A percentile compares a stretch with the other conserved stretches of the same genome.
phyloP scores from a whole-genome alignment of 169 alveolate genomes.

The Plasmodium billcollinsi region DNA sequence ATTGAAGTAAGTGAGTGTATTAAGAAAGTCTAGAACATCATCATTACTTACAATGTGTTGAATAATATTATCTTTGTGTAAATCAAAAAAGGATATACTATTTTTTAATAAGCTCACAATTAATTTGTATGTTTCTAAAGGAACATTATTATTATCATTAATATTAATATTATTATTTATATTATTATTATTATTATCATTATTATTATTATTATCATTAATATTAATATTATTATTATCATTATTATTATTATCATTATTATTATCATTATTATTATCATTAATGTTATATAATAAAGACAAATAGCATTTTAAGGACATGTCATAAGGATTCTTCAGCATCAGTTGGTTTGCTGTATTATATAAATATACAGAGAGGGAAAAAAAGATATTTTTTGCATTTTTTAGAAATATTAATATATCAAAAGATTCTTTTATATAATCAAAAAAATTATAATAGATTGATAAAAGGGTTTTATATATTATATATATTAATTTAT shows the following conservation, averaged over 20 bases:
- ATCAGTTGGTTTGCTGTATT: background rate
- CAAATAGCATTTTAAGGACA: too few relatives aligned
- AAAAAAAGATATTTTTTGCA: background rate
- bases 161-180: background rate
- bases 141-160: background rate
- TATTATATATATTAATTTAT: background rate
- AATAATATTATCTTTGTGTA: background rate
- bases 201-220: background rate
- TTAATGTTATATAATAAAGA: too few relatives aligned
- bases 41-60: background rate
- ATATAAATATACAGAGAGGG: background rate
- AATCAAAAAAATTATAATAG: slow-evolving; percentile 6
- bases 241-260: too few relatives aligned
- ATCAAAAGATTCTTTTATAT: background rate
- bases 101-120: background rate
- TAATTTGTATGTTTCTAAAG: background rate
- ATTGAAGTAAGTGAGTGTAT: background rate
- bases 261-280: too few relatives aligned
- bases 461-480: slow-evolving; percentile 18
- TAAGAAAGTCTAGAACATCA: background rate
- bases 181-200: too few relatives aligned
- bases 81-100: slow-evolving; percentile 1
- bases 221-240: background rate
- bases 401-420: background rate
- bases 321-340: too few relatives aligned